Evolutionary conservation across 129 eudicot species (phyloP).

Genomic region (Flaveria bidentis): DNA sequence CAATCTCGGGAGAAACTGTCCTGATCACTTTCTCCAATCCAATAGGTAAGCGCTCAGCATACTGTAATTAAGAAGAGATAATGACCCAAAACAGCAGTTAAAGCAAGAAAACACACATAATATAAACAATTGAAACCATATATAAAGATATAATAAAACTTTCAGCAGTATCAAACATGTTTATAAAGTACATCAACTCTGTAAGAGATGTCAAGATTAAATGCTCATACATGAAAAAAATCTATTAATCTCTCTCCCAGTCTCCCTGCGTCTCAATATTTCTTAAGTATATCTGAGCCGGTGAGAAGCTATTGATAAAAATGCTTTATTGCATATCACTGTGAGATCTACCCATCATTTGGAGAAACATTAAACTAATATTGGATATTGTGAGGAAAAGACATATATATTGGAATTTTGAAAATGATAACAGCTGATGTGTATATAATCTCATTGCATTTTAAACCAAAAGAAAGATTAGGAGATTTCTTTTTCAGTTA

Average conservation of each 20-base stretch:
- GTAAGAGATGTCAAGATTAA: constrained; percentile 7
- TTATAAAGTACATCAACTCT: not conserved
- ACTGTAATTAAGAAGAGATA: constrained; percentile 44
- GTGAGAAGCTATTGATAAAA: not conserved
- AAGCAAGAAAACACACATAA: constrained; percentile 6
- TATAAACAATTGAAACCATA: constrained; percentile 11
- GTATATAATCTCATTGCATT: not conserved
- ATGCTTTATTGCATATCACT: constrained; percentile 1
- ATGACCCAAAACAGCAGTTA: constrained; percentile 15
- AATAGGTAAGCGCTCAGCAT: constrained; percentile 91
- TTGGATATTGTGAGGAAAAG: not conserved
- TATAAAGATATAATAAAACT: constrained; percentile 14
- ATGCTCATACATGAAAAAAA: constrained; percentile 4
- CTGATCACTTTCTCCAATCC: constrained; percentile 87
- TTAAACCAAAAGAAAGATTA: constrained; percentile 13
- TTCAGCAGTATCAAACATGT: constrained; percentile 19
- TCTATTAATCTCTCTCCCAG: constrained; percentile 6
- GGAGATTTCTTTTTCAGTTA: constrained; percentile 11
- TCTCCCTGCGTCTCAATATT: not conserved
- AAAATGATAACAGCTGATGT: not conserved
- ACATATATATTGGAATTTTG: not conserved
- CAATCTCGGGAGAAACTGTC: constrained; percentile 69
- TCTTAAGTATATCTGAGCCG: not conserved
- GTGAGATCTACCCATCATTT: not conserved
- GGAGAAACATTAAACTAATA: not conserved